Evolutionary conservation across 2,329 filamentous ascomycete species (phyloP), one percentile per base, ranked within the genome.

Genomic region (Neopestalotiopsis rosae): DNA sequence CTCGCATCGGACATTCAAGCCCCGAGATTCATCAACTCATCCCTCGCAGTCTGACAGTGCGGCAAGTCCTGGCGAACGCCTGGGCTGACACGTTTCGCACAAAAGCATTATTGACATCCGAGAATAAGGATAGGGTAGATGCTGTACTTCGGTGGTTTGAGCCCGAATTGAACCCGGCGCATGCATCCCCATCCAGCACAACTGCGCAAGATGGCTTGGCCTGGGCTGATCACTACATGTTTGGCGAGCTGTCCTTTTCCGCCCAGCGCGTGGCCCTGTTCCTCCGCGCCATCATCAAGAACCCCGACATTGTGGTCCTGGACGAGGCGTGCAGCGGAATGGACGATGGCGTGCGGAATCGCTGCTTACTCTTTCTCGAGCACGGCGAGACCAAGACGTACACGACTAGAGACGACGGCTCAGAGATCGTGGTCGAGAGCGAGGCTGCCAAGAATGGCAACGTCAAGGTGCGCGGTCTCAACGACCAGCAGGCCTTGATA

Each of bases 21-120:
- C 96, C 96, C 0, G 96, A 98, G 78, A 92, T 98, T 4, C 95
- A 98, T 76, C 91, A 94, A 66, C 94, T 97, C 79, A 98, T 98
- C 82, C 95, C 96, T 0, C 91, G 91, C 63, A 85, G 88, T 45
- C 84, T 97, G 61, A 91, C 90, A 0, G 82, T 97, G 10, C 88
- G 94, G 1, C 87, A 91, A 64, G 88, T 94, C 0, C 79, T 99
- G 0, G 94, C 96, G 77, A 95, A 91, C 64, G 94, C 95, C 0
- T 98, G 94, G 91, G 92, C 94, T 1, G 93, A 97, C 69, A 97
- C 96, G 0, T 97, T 97, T 73, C 86, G 92, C 17, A 87, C 90
- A 1, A 89, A 86, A 70, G 91, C 96, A 0, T 87, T 83, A 58
- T 82, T 98, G 1, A 86, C 89, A 49, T 77, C 82, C 0, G 81